Conservation (phyloP, 1,284 basidiomycete species). For the Fomitopsis palustris region DNA sequence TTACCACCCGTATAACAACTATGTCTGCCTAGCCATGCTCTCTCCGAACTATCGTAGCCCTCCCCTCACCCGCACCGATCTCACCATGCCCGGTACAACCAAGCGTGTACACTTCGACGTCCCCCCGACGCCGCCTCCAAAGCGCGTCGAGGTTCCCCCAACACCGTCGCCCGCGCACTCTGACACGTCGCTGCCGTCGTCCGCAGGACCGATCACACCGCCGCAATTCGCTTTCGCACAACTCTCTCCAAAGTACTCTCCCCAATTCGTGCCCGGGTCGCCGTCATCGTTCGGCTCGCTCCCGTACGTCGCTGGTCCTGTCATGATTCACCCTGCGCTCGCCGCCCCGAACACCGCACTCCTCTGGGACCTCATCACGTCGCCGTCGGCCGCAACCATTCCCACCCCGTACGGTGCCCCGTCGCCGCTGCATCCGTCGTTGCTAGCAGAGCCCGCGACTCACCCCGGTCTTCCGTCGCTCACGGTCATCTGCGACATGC, state of each 20-base stretch:
- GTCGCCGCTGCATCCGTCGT: not conserved
- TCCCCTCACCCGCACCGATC: not conserved
- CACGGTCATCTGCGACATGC: constrained; percentile 8
- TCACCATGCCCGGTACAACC: not conserved
- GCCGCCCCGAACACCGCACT: constrained; percentile 2
- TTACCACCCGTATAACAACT: not conserved
- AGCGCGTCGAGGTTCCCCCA: constrained; percentile 6
- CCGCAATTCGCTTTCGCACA: constrained; percentile 5
- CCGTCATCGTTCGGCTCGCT: not conserved
- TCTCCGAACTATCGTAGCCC: not conserved
- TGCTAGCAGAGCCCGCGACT: constrained; percentile 11
- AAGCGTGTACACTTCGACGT: constrained; percentile 11
- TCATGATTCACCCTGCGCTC: constrained; percentile 5
- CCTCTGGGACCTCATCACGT: constrained; percentile 5
- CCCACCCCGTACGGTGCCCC: not conserved
- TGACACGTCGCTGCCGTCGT: constrained; percentile 6
- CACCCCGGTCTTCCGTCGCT: constrained; percentile 8
- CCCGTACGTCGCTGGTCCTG: constrained; percentile 6
- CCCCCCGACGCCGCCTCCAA: constrained; percentile 8
- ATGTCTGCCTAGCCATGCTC: not conserved
- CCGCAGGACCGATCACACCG: constrained; percentile 5
- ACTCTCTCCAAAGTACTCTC: not conserved
- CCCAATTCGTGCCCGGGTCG: not conserved
- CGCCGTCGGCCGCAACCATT: not conserved
- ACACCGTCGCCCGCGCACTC: constrained; percentile 7